Base-by-base conservation (phyloP, 2,329 filamentous ascomycete genomes). In the Aspergillus neoniger region DNA sequence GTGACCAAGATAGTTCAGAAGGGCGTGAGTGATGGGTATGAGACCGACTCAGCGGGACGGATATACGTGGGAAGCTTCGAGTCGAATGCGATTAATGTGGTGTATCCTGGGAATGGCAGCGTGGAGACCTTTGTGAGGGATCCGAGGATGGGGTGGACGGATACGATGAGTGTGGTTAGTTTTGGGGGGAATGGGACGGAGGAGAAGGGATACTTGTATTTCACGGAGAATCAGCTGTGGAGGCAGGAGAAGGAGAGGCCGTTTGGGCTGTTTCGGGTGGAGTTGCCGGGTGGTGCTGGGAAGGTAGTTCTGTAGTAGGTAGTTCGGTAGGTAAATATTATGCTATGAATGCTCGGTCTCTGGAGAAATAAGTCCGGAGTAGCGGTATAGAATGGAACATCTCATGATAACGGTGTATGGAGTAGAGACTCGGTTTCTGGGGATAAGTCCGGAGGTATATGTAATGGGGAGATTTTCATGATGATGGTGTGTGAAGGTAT, bases 181-280 rank as follows among this genome's bases (percentile, higher is more conserved):
- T 8, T 50, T 9, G 28, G 30, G 2, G 25, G 17, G 0, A 50
- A 50, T 30, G 8, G n/a, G 25, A 50, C 47, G 2, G 19, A 14
- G 19, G 47, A 32, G 15, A 50, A 9, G 15, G 47, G 47, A 2
- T 50, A 50, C 14, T 2, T 50, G 15, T 50, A 50, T 17, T 50
- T 50, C 28, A 50, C 47, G 5, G 47, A 50, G 47, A 50, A 50
- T 19, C 47, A 50, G 25, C 47, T 50, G n/a, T 50, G 47, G 47
- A 50, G 47, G 17, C 25, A 30, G 5, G 23, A 50, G 23, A 28
- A 3, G 47, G 25, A 17, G 47, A 32, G 47, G 25, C 25, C 25
- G 25, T 50, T 50, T 30, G 47, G 8, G 15, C 9, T 50, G 15
- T 50, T 50, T 12, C 23, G 47, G 25, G 47, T 50, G 12, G 47